These are phyloP conservation scores for Starmerella asiatica DNA, from an alignment of 805 yeast species.

Conservation along the genomic window DNA sequence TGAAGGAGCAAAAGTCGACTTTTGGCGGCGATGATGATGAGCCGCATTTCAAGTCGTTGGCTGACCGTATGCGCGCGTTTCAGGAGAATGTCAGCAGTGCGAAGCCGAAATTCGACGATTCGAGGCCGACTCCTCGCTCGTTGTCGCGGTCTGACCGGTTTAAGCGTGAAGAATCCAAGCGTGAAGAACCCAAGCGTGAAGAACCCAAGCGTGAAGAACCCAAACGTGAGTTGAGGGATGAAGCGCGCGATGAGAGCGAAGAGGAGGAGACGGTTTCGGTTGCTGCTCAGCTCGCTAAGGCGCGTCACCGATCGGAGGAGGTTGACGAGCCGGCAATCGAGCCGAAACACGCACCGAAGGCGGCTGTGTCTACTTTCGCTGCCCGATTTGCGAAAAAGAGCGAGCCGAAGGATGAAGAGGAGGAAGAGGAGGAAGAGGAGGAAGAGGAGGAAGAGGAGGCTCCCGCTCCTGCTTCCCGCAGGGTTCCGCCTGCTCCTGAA, in stretches of 20 bases:
- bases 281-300: slow-evolving; percentile 16
- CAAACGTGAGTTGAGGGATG: neutral
- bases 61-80: slow-evolving; percentile 24
- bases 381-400: slow-evolving; percentile 16
- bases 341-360: slow-evolving; percentile 6
- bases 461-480: neutral
- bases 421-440: slow-evolving; percentile 4
- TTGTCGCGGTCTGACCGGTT: neutral
- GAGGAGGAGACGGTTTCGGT: slow-evolving; percentile 15
- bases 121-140: slow-evolving; percentile 5
- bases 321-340: slow-evolving; percentile 12
- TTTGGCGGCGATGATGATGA: slow-evolving; percentile 16
- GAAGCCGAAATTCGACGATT: slow-evolving; percentile 19
- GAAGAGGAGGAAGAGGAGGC: slow-evolving; percentile 1
- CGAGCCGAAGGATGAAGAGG: neutral
- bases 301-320: slow-evolving; percentile 13
- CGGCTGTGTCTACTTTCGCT: slow-evolving; percentile 13
- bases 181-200: neutral
- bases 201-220: neutral
- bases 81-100: slow-evolving; percentile 19
- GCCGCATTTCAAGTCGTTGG: slow-evolving; percentile 18
- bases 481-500: neutral
- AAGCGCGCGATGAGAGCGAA: neutral
- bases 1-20: neutral
- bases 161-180: neutral